phyloP scores from a whole-genome alignment of 2,329 filamentous ascomycete species.

The Sordariomycetes sp. region DNA sequence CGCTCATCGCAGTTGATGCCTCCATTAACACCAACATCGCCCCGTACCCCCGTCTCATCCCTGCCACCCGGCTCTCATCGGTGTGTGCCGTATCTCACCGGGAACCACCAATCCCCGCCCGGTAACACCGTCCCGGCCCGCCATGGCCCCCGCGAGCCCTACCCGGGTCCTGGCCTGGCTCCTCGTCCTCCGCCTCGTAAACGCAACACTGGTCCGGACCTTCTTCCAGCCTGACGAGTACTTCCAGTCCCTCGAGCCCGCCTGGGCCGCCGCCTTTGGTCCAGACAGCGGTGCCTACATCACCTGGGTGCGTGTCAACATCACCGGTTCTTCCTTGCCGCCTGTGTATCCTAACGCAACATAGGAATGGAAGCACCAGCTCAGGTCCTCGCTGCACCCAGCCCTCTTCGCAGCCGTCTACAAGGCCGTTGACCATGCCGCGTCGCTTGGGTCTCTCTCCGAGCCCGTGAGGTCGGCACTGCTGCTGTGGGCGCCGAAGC shows the following conservation, averaged over 20 bases:
- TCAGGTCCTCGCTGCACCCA: constrained; percentile 90
- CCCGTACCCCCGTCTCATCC: background rate
- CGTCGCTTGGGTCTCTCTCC: constrained; percentile 16
- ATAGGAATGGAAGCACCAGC: constrained; percentile 87
- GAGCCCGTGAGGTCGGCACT: constrained; percentile 44
- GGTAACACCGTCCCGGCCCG: background rate
- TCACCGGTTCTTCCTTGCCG: background rate
- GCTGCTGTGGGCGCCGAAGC: constrained; percentile 61
- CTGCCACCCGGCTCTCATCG: background rate
- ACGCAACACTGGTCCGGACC: constrained; percentile 68
- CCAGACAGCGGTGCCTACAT: constrained; percentile 71
- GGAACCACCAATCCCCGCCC: background rate
- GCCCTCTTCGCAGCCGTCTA: constrained; percentile 73
- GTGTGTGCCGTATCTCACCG: background rate
- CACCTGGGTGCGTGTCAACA: constrained; percentile 70
- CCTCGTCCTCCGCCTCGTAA: constrained; percentile 65
- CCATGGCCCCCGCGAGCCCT: background rate
- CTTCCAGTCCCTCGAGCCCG: constrained; percentile 90
- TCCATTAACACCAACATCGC: background rate
- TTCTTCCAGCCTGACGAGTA: constrained; percentile 99
- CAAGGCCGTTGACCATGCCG: constrained; percentile 40
- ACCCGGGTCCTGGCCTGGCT: constrained; percentile 20
- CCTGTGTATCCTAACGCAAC: constrained; percentile 6
- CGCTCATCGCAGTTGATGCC: background rate
- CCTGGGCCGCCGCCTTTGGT: constrained; percentile 83